A percentile compares a stretch with the other conserved stretches of the same genome.
Evolutionary conservation across 345 rosid genomes (phyloP).

Genomic region (Salix arbutifolia): DNA sequence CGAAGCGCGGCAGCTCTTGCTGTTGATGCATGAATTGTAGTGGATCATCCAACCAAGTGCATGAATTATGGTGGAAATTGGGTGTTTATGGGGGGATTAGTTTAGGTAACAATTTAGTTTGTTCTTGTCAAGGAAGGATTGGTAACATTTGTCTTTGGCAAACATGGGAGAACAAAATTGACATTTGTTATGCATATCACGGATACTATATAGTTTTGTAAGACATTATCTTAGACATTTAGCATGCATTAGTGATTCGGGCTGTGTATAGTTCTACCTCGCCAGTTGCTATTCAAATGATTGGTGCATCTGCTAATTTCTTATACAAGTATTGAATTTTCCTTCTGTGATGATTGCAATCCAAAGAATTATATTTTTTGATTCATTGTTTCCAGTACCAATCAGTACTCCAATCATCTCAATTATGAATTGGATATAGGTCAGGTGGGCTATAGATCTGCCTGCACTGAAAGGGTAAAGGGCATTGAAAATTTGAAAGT

Average conservation of each 20-base stretch:
- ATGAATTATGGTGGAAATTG: not conserved
- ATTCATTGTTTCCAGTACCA: not conserved
- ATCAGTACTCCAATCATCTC: not conserved
- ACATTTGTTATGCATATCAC: not conserved
- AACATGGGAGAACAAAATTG: not conserved
- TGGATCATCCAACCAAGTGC: not conserved
- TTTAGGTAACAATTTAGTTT: not conserved
- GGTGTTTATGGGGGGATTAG: not conserved
- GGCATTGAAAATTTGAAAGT: not conserved
- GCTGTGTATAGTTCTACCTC: too few species aligned
- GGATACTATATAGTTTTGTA: not conserved
- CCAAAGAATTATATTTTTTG: too few species aligned
- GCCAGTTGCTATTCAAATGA: too few species aligned
- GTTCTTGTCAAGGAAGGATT: not conserved
- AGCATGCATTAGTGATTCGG: too few species aligned
- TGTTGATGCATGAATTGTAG: conserved; percentile 14
- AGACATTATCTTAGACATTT: too few species aligned
- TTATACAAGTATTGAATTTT: too few species aligned
- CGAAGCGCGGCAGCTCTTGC: conserved; percentile 33
- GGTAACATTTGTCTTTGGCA: not conserved
- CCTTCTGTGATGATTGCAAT: too few species aligned
- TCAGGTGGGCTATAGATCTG: not conserved
- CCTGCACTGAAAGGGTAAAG: not conserved
- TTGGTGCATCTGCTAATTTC: too few species aligned
- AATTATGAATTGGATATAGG: not conserved